phyloP scores from a whole-genome alignment of 768 basidiomycete genomes.

The Daedaleopsis sinensis region DNA sequence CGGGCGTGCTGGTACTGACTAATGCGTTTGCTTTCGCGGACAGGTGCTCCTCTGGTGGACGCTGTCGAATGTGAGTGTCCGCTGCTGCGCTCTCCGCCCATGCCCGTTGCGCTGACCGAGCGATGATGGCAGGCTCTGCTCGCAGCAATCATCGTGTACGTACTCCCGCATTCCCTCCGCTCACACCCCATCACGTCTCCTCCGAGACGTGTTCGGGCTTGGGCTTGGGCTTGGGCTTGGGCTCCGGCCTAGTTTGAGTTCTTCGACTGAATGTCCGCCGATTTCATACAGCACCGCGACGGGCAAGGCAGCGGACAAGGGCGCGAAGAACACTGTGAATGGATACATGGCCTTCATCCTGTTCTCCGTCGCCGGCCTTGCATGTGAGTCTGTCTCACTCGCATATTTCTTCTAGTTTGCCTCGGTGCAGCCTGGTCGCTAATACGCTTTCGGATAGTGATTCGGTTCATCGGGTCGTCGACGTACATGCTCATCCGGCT shows the following conservation, averaged over 20 bases:
- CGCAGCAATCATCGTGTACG: conserved; percentile 75
- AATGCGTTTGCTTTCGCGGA: conserved; percentile 13
- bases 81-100: conserved; percentile 12
- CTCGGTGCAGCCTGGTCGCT: too few species aligned
- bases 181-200: not conserved
- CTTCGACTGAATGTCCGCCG: too few species aligned
- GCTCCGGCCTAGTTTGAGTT: too few species aligned
- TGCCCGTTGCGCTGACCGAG: not conserved
- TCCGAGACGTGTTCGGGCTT: conserved; percentile 3
- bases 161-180: conserved; percentile 11
- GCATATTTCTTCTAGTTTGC: not conserved
- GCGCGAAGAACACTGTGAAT: conserved; percentile 60
- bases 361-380: conserved; percentile 86
- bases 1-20: not conserved
- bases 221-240: conserved; percentile 7
- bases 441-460: conserved; percentile 46
- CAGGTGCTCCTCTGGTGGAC: conserved; percentile 87
- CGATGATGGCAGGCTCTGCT: conserved; percentile 56
- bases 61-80: conserved; percentile 68
- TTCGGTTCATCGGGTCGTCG: conserved; percentile 84
- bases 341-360: conserved; percentile 91
- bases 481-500: conserved; percentile 83
- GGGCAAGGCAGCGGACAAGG: conserved; percentile 48
- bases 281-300: conserved; percentile 44
- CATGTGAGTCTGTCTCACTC: conserved; percentile 58